A percentile compares a stretch with the other conserved stretches of the same genome.
Conservation (phyloP, 768 basidiomycete genomes). For the Zangia roseola region DNA sequence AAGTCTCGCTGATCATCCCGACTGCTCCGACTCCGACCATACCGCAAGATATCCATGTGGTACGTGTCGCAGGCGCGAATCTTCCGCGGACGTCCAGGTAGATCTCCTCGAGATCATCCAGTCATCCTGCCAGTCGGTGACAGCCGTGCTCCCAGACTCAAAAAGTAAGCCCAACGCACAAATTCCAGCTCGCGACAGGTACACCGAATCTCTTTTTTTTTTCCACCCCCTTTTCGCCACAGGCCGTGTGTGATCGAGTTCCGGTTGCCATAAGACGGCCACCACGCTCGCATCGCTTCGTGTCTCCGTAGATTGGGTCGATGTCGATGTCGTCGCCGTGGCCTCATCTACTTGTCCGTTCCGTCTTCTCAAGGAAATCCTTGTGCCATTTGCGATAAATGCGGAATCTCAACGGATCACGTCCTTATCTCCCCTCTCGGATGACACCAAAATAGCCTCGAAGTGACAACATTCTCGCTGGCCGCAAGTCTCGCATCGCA, state of each 20-base stretch:
- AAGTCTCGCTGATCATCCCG: constrained; percentile 24
- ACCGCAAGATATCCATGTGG: constrained; percentile 33
- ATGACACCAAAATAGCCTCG: constrained; percentile 8
- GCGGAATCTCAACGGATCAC: constrained; percentile 29
- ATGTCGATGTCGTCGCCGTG: constrained; percentile 16
- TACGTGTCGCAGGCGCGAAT: constrained; percentile 27
- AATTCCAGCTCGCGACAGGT: constrained; percentile 9
- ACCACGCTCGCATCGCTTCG: constrained; percentile 3
- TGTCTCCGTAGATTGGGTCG: constrained; percentile 11
- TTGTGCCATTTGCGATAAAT: background rate
- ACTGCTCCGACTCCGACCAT: constrained; percentile 29
- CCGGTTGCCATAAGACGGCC: constrained; percentile 4
- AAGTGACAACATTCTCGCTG: constrained; percentile 14
- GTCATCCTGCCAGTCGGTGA: constrained; percentile 22
- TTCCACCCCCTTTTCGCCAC: constrained; percentile 32
- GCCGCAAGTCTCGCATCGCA: constrained; percentile 18
- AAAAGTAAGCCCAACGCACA: constrained; percentile 22
- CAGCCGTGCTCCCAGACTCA: constrained; percentile 9
- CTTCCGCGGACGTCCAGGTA: constrained; percentile 32
- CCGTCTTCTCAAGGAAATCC: constrained; percentile 11
- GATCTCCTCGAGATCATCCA: constrained; percentile 24
- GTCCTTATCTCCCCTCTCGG: constrained; percentile 30
- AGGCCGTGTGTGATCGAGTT: constrained; percentile 6
- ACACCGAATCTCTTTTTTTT: constrained; percentile 17
- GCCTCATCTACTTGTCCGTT: constrained; percentile 1